Conservation (phyloP, 2,329 filamentous ascomycete species). For the Fusarium sp. region DNA sequence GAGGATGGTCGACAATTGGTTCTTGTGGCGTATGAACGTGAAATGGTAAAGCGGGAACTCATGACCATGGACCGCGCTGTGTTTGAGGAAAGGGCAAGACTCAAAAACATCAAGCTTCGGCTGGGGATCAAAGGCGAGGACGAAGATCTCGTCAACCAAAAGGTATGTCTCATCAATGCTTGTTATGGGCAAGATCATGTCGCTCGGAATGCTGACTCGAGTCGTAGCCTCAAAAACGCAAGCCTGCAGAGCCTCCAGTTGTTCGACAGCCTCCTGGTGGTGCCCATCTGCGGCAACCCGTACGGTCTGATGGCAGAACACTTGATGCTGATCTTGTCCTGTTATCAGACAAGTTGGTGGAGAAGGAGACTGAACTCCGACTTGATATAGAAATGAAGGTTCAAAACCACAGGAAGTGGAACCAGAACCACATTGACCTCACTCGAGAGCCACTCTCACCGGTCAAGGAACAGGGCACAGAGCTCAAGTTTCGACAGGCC, state of each 20-base stretch:
- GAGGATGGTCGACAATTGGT: constrained; percentile 89
- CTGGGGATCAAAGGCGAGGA: constrained; percentile 92
- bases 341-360: constrained; percentile 80
- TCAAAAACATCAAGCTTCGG: constrained; percentile 90
- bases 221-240: constrained; percentile 76
- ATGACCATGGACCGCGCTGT: constrained; percentile 80
- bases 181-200: constrained; percentile 46
- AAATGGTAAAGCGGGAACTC: constrained; percentile 81
- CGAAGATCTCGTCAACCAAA: constrained; percentile 94
- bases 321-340: constrained; percentile 83
- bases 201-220: constrained; percentile 54
- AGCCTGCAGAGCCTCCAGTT: constrained; percentile 69
- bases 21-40: constrained; percentile 81
- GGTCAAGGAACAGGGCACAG: constrained; percentile 72
- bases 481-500: constrained; percentile 76
- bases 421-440: constrained; percentile 87
- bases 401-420: constrained; percentile 91
- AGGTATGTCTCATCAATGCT: constrained; percentile 68
- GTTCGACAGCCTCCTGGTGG: constrained; percentile 70
- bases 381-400: constrained; percentile 88
- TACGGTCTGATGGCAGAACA: constrained; percentile 75
- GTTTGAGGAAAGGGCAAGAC: constrained; percentile 83
- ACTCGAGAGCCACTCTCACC: constrained; percentile 88
- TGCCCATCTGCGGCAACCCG: constrained; percentile 76
- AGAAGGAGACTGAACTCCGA: constrained; percentile 85